Percentiles rank a stretch among this genome's conserved stretches.
Conservation (phyloP, 2,329 filamentous ascomycete genomes). For the Zasmidium cellare region DNA sequence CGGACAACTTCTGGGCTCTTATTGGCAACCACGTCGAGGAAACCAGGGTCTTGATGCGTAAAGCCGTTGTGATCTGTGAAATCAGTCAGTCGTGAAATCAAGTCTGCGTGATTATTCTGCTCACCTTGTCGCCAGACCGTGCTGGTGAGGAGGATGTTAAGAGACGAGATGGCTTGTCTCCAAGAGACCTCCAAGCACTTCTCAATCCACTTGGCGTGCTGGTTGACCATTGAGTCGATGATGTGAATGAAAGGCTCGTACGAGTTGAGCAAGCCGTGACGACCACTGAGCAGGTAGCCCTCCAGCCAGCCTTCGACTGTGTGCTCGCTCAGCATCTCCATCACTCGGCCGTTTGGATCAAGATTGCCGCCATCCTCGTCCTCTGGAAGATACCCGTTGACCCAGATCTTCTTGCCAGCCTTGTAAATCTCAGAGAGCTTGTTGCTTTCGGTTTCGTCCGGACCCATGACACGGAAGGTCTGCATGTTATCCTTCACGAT, state of each 20-base stretch:
- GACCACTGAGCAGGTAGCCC: conserved; percentile 72
- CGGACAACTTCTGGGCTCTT: conserved; percentile 78
- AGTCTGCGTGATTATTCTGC: neutral
- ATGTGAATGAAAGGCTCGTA: conserved; percentile 84
- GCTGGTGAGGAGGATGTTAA: conserved; percentile 77
- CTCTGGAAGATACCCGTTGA: conserved; percentile 76
- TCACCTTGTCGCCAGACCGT: conserved; percentile 71
- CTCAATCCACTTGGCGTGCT: conserved; percentile 84
- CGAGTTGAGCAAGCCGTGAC: conserved; percentile 75
- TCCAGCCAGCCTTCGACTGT: conserved; percentile 79
- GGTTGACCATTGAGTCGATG: conserved; percentile 83
- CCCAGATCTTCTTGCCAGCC: conserved; percentile 76
- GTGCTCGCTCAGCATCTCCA: conserved; percentile 84
- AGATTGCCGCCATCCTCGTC: conserved; percentile 74
- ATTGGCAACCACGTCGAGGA: conserved; percentile 77
- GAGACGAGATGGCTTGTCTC: conserved; percentile 70
- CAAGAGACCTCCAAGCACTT: conserved; percentile 79
- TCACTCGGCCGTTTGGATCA: conserved; percentile 67
- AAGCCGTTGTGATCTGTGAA: conserved; percentile 73
- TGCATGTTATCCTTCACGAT: conserved; percentile 64
- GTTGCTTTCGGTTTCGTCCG: conserved; percentile 80
- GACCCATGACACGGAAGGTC: conserved; percentile 75
- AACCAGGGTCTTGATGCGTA: conserved; percentile 78
- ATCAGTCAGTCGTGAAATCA: conserved; percentile 1
- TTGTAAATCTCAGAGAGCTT: conserved; percentile 72